A percentile compares a stretch with the other conserved stretches of the same genome.
These are phyloP conservation scores for Ormosia semicastrata DNA, from an alignment of 306 rosid species.

Conservation along the genomic window DNA sequence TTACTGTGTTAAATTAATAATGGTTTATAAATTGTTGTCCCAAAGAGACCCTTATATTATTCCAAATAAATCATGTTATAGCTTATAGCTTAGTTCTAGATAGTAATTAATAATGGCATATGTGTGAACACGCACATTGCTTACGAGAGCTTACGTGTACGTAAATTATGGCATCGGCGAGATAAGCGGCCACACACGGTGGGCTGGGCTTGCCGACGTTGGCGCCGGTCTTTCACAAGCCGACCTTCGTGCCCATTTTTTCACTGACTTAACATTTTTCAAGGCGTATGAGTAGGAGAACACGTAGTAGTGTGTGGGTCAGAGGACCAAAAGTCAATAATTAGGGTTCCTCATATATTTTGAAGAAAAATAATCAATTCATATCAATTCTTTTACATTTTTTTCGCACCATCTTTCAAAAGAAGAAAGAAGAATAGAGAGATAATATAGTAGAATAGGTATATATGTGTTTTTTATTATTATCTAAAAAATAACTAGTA, in stretches of 20 bases:
- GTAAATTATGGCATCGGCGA: conserved; percentile 41
- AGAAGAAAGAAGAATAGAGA: too few species aligned
- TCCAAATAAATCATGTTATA: neutral
- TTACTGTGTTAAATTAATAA: neutral
- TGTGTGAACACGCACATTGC: conserved; percentile 33
- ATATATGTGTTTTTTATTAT: too few species aligned
- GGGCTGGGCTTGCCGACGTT: conserved; percentile 40
- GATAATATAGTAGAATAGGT: too few species aligned
- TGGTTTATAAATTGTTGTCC: conserved; percentile 8
- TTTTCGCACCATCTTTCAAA: too few species aligned
- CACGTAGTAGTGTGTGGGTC: conserved; percentile 14
- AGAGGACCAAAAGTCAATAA: conserved; percentile 6
- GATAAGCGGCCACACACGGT: conserved; percentile 39
- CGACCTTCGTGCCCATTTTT: conserved; percentile 27
- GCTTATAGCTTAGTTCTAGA: neutral
- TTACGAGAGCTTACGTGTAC: conserved; percentile 16
- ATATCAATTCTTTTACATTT: neutral
- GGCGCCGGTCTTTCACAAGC: conserved; percentile 33
- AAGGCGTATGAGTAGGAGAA: conserved; percentile 35
- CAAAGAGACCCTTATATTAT: neutral
- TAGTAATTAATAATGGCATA: neutral
- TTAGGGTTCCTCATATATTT: conserved; percentile 11
- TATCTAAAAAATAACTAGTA: too few species aligned
- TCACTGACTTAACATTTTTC: conserved; percentile 16
- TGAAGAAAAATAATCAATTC: too few species aligned